These are phyloP conservation scores for Phallus indusiatus DNA, from an alignment of 768 basidiomycete genomes.

Conservation along the genomic window DNA sequence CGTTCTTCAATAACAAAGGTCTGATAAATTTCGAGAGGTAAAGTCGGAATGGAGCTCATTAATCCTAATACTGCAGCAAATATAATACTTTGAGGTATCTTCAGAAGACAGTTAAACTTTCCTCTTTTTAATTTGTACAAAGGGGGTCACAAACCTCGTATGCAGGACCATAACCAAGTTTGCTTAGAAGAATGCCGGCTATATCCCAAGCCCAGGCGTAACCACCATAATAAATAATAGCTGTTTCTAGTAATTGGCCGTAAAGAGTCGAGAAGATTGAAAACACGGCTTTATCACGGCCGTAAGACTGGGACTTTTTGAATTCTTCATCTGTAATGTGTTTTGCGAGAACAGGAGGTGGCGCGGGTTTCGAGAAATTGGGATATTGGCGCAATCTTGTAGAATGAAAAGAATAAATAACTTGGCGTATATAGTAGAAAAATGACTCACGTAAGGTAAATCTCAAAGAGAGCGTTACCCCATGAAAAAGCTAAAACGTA, in stretches of 20 bases:
- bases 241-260: slow-evolving; percentile 62
- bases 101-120: not conserved
- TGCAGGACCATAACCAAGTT: slow-evolving; percentile 54
- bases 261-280: slow-evolving; percentile 64
- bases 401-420: not conserved
- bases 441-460: slow-evolving; percentile 65
- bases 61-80: slow-evolving; percentile 64
- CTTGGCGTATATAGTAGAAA: not conserved
- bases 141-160: slow-evolving; percentile 53
- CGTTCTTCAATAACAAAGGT: slow-evolving; percentile 93
- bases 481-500: slow-evolving; percentile 76
- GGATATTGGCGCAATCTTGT: slow-evolving; percentile 70
- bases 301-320: slow-evolving; percentile 86
- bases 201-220: slow-evolving; percentile 76
- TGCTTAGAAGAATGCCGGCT: slow-evolving; percentile 42
- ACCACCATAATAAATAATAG: slow-evolving; percentile 63
- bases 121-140: not conserved
- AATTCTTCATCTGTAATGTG: slow-evolving; percentile 68
- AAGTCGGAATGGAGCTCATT: slow-evolving; percentile 52
- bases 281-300: slow-evolving; percentile 82
- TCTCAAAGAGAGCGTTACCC: slow-evolving; percentile 75
- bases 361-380: slow-evolving; percentile 65
- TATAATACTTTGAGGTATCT: slow-evolving; percentile 80
- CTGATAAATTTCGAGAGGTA: slow-evolving; percentile 74
- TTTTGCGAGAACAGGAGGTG: slow-evolving; percentile 56